Conservation (phyloP, 2,329 filamentous ascomycete genomes). For the Neofusicoccum cordaticola region DNA sequence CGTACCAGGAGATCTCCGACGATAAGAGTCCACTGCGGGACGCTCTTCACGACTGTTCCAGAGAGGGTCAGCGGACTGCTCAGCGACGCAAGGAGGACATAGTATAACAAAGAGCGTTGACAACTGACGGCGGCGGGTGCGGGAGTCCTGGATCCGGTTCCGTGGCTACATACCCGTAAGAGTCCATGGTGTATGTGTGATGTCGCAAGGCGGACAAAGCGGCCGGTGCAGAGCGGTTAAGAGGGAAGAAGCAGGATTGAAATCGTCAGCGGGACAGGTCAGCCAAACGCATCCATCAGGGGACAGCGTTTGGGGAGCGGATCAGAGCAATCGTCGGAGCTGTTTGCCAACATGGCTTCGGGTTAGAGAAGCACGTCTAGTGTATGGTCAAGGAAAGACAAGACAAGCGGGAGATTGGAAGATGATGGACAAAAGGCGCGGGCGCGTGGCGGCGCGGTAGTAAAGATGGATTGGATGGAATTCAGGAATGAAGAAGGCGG, state of each 20-base stretch:
- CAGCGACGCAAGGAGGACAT: neutral
- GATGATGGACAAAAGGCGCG: constrained; percentile 13
- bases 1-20: constrained; percentile 69
- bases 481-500: constrained; percentile 20
- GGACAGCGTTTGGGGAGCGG: constrained; percentile 25
- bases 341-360: constrained; percentile 43
- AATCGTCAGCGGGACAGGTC: neutral
- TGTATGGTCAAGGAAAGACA: constrained; percentile 26
- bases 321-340: constrained; percentile 31
- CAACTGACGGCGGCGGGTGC: constrained; percentile 4
- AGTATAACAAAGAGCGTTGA: constrained; percentile 6
- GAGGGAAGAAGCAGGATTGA: neutral
- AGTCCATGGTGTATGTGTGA: constrained; percentile 31
- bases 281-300: constrained; percentile 21
- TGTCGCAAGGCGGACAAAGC: neutral
- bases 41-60: constrained; percentile 52
- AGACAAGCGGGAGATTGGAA: constrained; percentile 29
- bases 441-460: constrained; percentile 18
- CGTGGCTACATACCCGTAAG: constrained; percentile 33
- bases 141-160: constrained; percentile 6
- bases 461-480: constrained; percentile 22
- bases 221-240: neutral
- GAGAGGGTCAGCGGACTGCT: neutral
- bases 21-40: constrained; percentile 36
- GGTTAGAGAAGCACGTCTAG: constrained; percentile 39